Conservation (phyloP, 345 rosid species). For the Eucalyptus regnans region DNA sequence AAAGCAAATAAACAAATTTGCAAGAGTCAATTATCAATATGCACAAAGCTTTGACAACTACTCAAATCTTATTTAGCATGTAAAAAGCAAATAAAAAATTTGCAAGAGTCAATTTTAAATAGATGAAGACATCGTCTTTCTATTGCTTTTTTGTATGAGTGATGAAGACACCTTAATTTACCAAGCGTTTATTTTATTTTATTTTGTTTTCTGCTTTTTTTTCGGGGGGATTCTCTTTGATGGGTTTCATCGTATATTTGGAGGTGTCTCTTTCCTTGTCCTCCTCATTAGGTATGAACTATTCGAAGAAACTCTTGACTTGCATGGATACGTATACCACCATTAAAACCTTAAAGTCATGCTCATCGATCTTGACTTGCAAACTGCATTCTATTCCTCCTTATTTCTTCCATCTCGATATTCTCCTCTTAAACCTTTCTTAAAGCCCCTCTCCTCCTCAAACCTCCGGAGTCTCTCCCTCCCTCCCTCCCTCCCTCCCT, state of each 20-base stretch:
- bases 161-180: not conserved
- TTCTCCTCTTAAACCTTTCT: not conserved
- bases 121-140: not conserved
- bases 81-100: not conserved
- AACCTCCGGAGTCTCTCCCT: not conserved
- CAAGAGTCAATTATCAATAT: not conserved
- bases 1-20: not conserved
- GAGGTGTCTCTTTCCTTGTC: not conserved
- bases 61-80: not conserved
- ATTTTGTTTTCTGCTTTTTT: not conserved
- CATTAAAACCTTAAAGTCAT: not conserved
- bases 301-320: not conserved
- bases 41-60: not conserved
- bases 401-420: not conserved
- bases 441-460: not conserved
- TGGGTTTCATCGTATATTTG: not conserved
- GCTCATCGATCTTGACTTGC: not conserved
- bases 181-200: not conserved
- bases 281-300: not conserved
- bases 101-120: not conserved
- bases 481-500: not conserved
- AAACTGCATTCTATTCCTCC: not conserved
- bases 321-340: not conserved
- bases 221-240: not conserved
- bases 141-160: not conserved